Base-by-base conservation (phyloP, 2,329 filamentous ascomycete species). In the Aspergillus pseudoglaucus region DNA sequence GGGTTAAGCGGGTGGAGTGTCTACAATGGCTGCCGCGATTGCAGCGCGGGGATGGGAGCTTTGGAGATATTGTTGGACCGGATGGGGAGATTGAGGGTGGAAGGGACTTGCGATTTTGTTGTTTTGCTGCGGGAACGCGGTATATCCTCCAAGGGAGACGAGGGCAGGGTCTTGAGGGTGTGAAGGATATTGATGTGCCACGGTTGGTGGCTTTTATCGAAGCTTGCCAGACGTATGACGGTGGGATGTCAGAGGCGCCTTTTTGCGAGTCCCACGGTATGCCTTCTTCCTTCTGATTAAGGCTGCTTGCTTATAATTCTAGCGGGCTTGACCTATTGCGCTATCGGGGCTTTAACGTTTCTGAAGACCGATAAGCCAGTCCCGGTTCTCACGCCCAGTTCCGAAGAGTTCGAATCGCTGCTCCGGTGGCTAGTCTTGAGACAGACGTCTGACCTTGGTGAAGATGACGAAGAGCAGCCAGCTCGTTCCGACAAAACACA, bases 321-420 rank as follows among this genome's bases (percentile, higher is more conserved):
- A 90, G 87, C 88, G 57, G 93, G 93, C 17, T 91, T 95, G 66
- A 90, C 88, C 8, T 96, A 90, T 73, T 96, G 90, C 67, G 90
- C 85, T 6, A 79, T 96, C 46, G 83, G 82, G 9, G 85, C 89
- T 4, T 73, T 97, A 4, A 80, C 82, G 2, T 80, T 96, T 44
- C 75, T 96, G n/a, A 80, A 82, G 1, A 64, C 72, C 46, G 61
- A 62, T 20, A 51, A 47, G 48, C 41, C 46, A n/a, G 52, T 47
- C 15, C 53, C 40, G 45, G 50, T 63, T 40, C 53, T 64, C 44
- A 57, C 53, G 33, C 63, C 58, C n/a, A 59, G 58, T 12, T 61
- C 59, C 20, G 33, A 35, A 23, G 56, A 64, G 51, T 61, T 65
- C 59, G 55, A 72, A 54, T 52, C 65, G 52, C 59, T 69, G 61